Evolutionary conservation across 2,329 filamentous ascomycete species (phyloP), one percentile per base, ranked within the genome.

Genomic region (Arthroderma sp.): DNA sequence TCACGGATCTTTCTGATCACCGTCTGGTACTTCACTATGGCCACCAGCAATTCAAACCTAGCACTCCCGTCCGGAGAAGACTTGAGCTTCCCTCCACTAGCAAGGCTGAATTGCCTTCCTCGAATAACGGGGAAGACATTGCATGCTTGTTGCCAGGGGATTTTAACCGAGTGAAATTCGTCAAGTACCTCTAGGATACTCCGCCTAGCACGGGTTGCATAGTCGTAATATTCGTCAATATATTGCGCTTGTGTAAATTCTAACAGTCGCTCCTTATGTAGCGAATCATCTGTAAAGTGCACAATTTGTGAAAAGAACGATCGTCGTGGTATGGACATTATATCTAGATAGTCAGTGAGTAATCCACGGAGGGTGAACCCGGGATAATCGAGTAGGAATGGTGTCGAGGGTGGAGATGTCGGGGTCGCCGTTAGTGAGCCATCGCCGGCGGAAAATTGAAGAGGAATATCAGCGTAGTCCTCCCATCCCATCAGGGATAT

Each of bases 81-180:
- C 51, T 69, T 70, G 42, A 70, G 50, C 51, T 61, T 52, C 45
- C 79, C 80, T 5, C 83, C 82, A 51, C 83, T 91, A 31, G 86
- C 86, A 49, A 96, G 88, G 62, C 88, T 95, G 60, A 94, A 98
- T 54, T 94, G 84, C 4, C 91, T 76, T n/a, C 81, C 83, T n/a
- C 86, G 80, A 39, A 96, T 81, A 3, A 80, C 56, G 0, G 91
- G 91, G 44, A 98, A 80, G 10, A 88, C 71, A 44, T 81, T 78
- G 6, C 84, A 72, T 1, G 82, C 72, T 40, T 81, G 77, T 45
- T 82, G 70, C 65, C 80, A 84, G 0, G 91, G 88, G 2, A 98
- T 78, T 50, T 80, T 81, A 44, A 96, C 82, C 0, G 77, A 82
- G 36, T 83, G 75, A 55, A 98, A 98, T 54, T 98, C 91, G 46